Evolutionary conservation across 1,139 yeast species (phyloP), one percentile per base, ranked within the genome.

Genomic region (Pichia sp.): DNA sequence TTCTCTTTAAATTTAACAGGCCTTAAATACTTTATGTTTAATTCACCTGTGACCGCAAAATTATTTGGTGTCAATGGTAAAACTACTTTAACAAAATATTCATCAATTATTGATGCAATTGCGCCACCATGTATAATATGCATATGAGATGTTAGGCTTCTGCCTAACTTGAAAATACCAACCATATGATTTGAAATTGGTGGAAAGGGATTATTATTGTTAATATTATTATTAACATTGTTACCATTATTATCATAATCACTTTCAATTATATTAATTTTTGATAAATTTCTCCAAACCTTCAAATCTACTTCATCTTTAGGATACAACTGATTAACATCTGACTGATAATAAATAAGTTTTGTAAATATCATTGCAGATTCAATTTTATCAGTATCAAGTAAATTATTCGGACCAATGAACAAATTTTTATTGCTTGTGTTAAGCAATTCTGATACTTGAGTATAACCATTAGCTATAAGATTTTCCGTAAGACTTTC

Each of bases 121-220:
- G 79, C 68, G 0, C 84, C 83, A 1, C 83, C 84, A 60, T 79
- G 83, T n/a, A 79, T 73, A 8, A 79, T 75, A 6, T 75, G 75
- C 14, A 70, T 66, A 61, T 79, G 83, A 1, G 82, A 81, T 0
- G 79, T 71, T 27, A 79, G 65, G 53, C 67, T 65, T 11, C 69
- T 62, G 1, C 83, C 84, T 42, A 79, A 62, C 49, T 71, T 74
- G 61, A 76, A 73, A 48, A 77, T 72, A 0, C 80, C 76, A 43
- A 71, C 53, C 33, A 71, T 60, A 54, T 66, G 69, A 55, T 69
- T 72, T 5, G 69, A 65, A 11, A 63, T 46, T 3, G 60, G 53
- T 9, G 30, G 10, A 16, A 38, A 22, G 25, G 25, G 25, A 22
- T 22, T 22, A 22, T 22, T 22, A 22, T 3, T 22, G 25, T 4